Percentiles rank a stretch among this genome's conserved stretches.
Conservation (phyloP, 371 early-diverging fungal genomes). For the Neoconidiobolus thromboides region DNA sequence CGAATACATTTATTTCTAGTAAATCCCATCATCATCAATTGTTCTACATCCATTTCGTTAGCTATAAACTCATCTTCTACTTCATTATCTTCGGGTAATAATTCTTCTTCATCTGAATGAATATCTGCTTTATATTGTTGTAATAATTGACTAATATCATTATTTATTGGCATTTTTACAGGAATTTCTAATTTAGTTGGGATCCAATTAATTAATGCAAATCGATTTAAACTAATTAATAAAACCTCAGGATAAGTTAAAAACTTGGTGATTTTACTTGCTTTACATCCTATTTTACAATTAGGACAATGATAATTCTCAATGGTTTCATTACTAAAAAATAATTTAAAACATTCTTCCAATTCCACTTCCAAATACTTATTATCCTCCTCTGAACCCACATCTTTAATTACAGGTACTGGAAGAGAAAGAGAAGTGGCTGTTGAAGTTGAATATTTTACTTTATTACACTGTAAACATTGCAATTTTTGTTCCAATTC, state of each 20-base stretch:
- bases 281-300: conserved; percentile 45
- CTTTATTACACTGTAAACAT: conserved; percentile 60
- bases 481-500: conserved; percentile 59
- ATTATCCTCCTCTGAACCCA: not conserved
- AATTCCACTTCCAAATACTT: conserved; percentile 18
- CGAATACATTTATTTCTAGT: conserved; percentile 59
- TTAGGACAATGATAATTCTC: conserved; percentile 64
- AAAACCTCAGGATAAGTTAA: conserved; percentile 69
- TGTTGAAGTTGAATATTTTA: conserved; percentile 44
- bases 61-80: conserved; percentile 20
- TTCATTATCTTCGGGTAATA: conserved; percentile 16
- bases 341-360: conserved; percentile 46
- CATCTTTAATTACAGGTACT: conserved; percentile 36
- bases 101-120: conserved; percentile 41
- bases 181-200: conserved; percentile 39
- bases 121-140: conserved; percentile 27
- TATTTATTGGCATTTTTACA: conserved; percentile 13
- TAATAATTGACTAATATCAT: not conserved
- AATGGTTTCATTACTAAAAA: conserved; percentile 30
- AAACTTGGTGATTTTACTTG: conserved; percentile 53
- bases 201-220: conserved; percentile 78
- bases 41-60: conserved; percentile 42
- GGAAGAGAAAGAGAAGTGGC: conserved; percentile 46
- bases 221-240: conserved; percentile 60
- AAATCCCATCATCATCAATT: conserved; percentile 81